Evolutionary conservation across 805 yeast genomes (phyloP).

Genomic region (Saturnispora galanensis): DNA sequence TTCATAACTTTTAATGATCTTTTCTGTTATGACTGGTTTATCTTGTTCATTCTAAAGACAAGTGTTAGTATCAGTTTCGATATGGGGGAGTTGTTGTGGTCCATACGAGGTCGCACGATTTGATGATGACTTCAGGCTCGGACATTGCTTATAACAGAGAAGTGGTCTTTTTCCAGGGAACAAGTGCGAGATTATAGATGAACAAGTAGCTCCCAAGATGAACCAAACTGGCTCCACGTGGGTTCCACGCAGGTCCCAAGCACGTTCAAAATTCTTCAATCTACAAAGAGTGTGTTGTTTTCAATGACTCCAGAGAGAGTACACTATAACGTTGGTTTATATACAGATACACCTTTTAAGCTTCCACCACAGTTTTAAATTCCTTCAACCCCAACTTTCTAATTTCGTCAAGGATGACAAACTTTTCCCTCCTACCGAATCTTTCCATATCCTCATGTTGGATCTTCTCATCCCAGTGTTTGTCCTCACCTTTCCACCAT

Average conservation of each 20-base stretch:
- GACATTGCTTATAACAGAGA: neutral
- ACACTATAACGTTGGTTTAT: neutral
- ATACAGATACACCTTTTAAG: conserved; percentile 1
- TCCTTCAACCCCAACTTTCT: conserved; percentile 27
- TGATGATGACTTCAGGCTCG: conserved; percentile 2
- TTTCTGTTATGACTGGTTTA: conserved; percentile 38
- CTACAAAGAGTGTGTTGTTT: no score
- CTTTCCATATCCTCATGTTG: conserved; percentile 48
- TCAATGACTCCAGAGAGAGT: no score
- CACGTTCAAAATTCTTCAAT: no score
- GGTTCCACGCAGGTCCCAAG: no score
- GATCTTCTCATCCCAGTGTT: conserved; percentile 60
- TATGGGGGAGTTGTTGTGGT: neutral
- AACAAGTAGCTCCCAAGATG: neutral
- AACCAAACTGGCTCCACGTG: no score
- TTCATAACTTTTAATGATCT: conserved; percentile 36
- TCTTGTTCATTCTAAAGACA: conserved; percentile 36
- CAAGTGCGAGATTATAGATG: neutral
- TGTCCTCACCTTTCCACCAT: conserved; percentile 79
- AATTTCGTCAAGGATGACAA: conserved; percentile 54
- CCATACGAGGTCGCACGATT: conserved; percentile 6
- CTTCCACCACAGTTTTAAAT: conserved; percentile 3
- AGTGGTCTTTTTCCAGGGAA: no score
- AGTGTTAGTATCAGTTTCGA: neutral
- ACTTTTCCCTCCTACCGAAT: conserved; percentile 58